These are phyloP conservation scores for Glycine soja DNA, from an alignment of 306 rosid species.

Conservation along the genomic window DNA sequence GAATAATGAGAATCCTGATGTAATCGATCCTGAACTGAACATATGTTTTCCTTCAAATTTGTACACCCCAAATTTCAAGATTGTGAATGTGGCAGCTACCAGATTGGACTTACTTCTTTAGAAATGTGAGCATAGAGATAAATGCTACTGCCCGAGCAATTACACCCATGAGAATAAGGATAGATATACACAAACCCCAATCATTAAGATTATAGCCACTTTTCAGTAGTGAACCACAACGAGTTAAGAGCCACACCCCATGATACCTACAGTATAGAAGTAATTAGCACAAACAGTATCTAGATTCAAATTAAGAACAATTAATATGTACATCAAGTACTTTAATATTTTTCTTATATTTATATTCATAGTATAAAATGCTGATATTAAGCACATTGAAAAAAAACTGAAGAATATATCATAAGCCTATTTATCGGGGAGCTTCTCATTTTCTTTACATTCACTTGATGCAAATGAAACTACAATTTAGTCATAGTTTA, in stretches of 20 bases:
- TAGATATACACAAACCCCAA: constrained; percentile 65
- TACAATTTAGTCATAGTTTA: background rate
- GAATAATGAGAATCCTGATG: too few species aligned
- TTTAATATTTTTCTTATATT: background rate
- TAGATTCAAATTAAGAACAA: background rate
- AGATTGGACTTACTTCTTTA: constrained; percentile 56
- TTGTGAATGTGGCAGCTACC: background rate
- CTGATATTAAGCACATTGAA: background rate
- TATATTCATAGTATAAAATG: background rate
- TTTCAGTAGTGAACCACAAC: constrained; percentile 63
- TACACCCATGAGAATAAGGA: constrained; percentile 61
- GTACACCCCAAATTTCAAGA: constrained; percentile 8
- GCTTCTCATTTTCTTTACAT: constrained; percentile 12
- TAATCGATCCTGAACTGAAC: background rate
- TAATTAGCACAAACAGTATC: background rate
- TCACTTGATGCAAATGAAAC: background rate
- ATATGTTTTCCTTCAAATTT: constrained; percentile 9
- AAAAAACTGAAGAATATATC: background rate
- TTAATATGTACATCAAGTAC: constrained; percentile 1
- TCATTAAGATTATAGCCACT: constrained; percentile 67
- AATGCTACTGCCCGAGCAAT: constrained; percentile 62
- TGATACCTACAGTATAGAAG: constrained; percentile 55
- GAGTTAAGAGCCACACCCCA: constrained; percentile 85
- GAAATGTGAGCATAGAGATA: constrained; percentile 59
- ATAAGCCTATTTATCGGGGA: background rate